Conservation (phyloP, 75 land plant species). For the Picea glauca region DNA sequence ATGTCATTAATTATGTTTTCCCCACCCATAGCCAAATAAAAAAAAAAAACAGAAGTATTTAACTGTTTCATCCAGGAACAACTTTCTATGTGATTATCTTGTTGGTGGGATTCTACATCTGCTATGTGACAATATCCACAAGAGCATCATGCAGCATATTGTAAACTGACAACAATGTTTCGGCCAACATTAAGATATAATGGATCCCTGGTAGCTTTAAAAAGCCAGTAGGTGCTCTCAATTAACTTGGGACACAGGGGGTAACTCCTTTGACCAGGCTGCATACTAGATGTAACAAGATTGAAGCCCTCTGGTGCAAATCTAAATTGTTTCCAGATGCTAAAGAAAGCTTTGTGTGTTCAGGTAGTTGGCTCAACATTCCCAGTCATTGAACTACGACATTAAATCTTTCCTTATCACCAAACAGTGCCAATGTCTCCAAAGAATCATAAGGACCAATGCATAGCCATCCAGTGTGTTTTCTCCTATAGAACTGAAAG, state of each 20-base stretch:
- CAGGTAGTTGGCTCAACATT: conserved; percentile 93
- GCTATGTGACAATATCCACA: conserved; percentile 99
- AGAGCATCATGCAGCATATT: conserved; percentile 84
- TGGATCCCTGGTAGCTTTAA: conserved; percentile 93
- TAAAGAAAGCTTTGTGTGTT: conserved; percentile 90
- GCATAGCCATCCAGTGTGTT: no score
- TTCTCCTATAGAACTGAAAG: no score
- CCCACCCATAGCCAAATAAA: no score
- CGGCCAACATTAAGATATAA: conserved; percentile 94
- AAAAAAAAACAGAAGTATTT: no score
- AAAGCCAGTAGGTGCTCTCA: conserved; percentile 99
- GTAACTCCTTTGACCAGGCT: conserved; percentile 98
- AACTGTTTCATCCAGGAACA: conserved; percentile 83
- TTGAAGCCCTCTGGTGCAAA: conserved; percentile 99
- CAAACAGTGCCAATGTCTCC: no score
- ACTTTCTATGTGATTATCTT: conserved; percentile 32
- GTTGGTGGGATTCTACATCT: conserved; percentile 93
- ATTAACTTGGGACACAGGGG: conserved; percentile 94
- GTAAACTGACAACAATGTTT: conserved; percentile 87
- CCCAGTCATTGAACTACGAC: conserved; percentile 46
- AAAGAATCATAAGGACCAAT: no score
- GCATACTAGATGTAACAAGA: conserved; percentile 82
- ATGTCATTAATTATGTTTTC: no score
- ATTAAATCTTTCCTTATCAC: no score
- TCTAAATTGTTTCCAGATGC: conserved; percentile 97